Evolutionary conservation across 2,329 filamentous ascomycete genomes (phyloP).

Genomic region (Fusarium sp.): DNA sequence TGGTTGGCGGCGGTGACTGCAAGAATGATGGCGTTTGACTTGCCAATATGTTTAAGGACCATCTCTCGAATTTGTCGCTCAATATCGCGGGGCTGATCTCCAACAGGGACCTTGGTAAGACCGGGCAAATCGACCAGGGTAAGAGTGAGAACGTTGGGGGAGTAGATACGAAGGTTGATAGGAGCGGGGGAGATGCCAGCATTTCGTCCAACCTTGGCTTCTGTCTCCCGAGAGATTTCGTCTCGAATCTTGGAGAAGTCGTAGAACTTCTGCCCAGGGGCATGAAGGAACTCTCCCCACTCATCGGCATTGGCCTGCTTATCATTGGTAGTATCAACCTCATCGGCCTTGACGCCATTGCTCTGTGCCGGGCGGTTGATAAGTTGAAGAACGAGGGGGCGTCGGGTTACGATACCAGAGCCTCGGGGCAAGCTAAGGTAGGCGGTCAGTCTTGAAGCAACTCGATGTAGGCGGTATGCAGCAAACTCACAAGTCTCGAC

Average conservation of each 20-base stretch:
- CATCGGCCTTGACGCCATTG: constrained; percentile 79
- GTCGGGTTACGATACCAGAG: constrained; percentile 95
- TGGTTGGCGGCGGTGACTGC: constrained; percentile 97
- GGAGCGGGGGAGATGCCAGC: constrained; percentile 95
- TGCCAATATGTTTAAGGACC: constrained; percentile 98
- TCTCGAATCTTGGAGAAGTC: constrained; percentile 99
- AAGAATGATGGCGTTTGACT: constrained; percentile 97
- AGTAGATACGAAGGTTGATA: constrained; percentile 98
- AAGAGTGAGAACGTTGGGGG: constrained; percentile 95
- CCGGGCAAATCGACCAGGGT: constrained; percentile 97
- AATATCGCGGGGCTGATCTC: constrained; percentile 96
- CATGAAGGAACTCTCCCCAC: constrained; percentile 99
- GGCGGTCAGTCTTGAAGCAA: constrained; percentile 26
- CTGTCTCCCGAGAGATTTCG: constrained; percentile 96
- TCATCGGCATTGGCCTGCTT: constrained; percentile 92
- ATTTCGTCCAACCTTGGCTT: constrained; percentile 95
- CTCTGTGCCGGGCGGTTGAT: constrained; percentile 86
- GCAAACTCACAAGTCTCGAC: constrained; percentile 90
- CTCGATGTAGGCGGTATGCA: constrained; percentile 22
- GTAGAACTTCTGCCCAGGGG: constrained; percentile 96
- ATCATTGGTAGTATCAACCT: constrained; percentile 77
- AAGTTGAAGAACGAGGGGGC: constrained; percentile 95
- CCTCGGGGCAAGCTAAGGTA: constrained; percentile 86
- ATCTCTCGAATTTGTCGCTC: constrained; percentile 97
- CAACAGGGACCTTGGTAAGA: constrained; percentile 95